phyloP scores from a whole-genome alignment of 2,329 filamentous ascomycete species.

The Colletotrichum euphorbiae region DNA sequence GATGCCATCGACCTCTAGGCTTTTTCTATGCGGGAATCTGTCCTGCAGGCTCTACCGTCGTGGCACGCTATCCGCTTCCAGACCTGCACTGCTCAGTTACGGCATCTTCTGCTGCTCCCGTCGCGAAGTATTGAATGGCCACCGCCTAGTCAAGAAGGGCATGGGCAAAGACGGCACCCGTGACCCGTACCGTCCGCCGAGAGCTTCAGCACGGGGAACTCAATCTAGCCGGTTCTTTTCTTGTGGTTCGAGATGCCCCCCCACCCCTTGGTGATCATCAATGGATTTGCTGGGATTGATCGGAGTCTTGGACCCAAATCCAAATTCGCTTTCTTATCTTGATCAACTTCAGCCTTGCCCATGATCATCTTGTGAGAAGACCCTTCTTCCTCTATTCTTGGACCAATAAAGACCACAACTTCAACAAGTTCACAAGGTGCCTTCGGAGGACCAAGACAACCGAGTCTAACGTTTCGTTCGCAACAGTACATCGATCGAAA shows the following conservation, averaged over 20 bases:
- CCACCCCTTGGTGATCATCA: constrained; percentile 13
- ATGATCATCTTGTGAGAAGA: not conserved
- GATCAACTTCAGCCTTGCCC: not conserved
- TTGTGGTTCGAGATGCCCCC: constrained; percentile 7
- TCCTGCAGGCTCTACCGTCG: constrained; percentile 3
- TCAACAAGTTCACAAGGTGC: not conserved
- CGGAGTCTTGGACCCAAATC: not conserved
- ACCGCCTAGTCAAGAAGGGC: not conserved
- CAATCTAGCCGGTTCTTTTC: constrained; percentile 11
- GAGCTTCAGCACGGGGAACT: constrained; percentile 14
- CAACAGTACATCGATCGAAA: constrained; percentile 17
- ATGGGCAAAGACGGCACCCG: not conserved
- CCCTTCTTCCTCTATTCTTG: not conserved
- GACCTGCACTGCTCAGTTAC: constrained; percentile 16
- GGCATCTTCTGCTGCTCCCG: constrained; percentile 26
- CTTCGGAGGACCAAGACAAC: not conserved
- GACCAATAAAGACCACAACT: not conserved
- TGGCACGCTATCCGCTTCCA: constrained; percentile 11
- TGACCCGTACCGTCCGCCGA: not conserved
- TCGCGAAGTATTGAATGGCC: constrained; percentile 31
- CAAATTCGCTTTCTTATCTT: not conserved
- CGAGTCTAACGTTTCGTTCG: constrained; percentile 20
- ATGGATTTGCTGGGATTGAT: not conserved
- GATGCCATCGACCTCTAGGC: constrained; percentile 28
- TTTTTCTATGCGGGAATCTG: constrained; percentile 1